Conservation (phyloP, 768 basidiomycete species). For the Naganishia antarctica region DNA sequence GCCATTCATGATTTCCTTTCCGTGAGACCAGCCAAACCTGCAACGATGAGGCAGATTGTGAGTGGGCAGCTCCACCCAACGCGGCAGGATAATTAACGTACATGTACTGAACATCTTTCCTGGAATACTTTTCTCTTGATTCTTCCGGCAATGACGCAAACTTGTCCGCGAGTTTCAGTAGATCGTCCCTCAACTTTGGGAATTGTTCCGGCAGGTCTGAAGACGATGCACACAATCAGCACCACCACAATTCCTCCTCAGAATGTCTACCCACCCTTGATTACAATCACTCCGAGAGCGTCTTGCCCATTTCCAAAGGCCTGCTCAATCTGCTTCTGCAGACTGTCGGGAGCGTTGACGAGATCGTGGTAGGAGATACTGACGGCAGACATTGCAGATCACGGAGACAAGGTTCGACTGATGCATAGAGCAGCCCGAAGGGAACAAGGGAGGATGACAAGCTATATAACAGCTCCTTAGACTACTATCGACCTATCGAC, state of each 20-base stretch:
- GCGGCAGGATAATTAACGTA: too few species aligned
- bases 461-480: not conserved
- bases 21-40: conserved; percentile 97
- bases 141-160: conserved; percentile 69
- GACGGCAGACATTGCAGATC: conserved; percentile 32
- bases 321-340: conserved; percentile 28
- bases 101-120: conserved; percentile 71
- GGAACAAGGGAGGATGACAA: too few species aligned
- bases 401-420: too few species aligned
- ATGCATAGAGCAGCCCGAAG: too few species aligned
- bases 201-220: conserved; percentile 73
- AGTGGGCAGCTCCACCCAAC: too few species aligned
- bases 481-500: not conserved
- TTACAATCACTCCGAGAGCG: conserved; percentile 43
- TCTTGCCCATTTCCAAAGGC: conserved; percentile 43
- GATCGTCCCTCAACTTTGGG: conserved; percentile 59
- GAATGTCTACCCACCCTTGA: conserved; percentile 33
- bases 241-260: not conserved
- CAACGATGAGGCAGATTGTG: conserved; percentile 13
- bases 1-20: conserved; percentile 98
- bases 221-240: not conserved
- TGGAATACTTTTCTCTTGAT: conserved; percentile 67
- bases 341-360: conserved; percentile 20
- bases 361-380: conserved; percentile 31
- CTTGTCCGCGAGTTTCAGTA: conserved; percentile 68